Percentiles rank a stretch among this genome's conserved stretches.
phyloP scores from a whole-genome alignment of 495 filamentous ascomycete species.

The Aspergillus haitiensis region DNA sequence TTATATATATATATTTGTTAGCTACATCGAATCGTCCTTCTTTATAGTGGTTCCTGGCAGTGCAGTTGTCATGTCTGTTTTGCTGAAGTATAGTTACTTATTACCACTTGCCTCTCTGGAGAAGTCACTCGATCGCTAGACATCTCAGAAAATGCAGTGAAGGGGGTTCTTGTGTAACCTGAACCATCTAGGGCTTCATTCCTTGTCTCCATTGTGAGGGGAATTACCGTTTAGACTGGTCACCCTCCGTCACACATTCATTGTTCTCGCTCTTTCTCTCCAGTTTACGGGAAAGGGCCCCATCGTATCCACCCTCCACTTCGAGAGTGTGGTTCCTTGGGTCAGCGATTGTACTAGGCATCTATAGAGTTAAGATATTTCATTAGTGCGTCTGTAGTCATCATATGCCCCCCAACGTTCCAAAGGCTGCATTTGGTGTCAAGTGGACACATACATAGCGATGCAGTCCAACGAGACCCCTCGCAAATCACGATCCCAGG shows the following conservation, averaged over 20 bases:
- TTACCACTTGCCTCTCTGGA: conserved; percentile 5
- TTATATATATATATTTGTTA: neutral
- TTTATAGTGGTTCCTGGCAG: neutral
- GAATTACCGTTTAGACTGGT: conserved; percentile 5
- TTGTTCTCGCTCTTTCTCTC: conserved; percentile 7
- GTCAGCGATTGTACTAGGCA: conserved; percentile 10
- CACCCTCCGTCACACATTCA: conserved; percentile 11
- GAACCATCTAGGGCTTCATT: conserved; percentile 5
- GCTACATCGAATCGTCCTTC: too few species aligned
- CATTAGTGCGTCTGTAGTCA: neutral
- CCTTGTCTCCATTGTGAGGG: conserved; percentile 1
- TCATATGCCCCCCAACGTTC: neutral
- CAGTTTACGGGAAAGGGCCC: conserved; percentile 7
- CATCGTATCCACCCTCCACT: conserved; percentile 12
- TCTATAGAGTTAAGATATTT: neutral
- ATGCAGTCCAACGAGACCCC: conserved; percentile 4
- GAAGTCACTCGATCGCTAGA: neutral
- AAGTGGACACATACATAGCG: conserved; percentile 3
- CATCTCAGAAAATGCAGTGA: conserved; percentile 4
- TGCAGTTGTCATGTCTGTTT: conserved; percentile 7
- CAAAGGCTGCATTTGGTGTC: conserved; percentile 1
- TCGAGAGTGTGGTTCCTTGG: conserved; percentile 1
- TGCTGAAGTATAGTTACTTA: neutral
- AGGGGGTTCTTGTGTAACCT: conserved; percentile 5
- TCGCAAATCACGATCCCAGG: conserved; percentile 2